Evolutionary conservation across 2,329 filamentous ascomycete genomes (phyloP), one percentile per base, ranked within the genome.

Genomic region (Fusarium sp.): DNA sequence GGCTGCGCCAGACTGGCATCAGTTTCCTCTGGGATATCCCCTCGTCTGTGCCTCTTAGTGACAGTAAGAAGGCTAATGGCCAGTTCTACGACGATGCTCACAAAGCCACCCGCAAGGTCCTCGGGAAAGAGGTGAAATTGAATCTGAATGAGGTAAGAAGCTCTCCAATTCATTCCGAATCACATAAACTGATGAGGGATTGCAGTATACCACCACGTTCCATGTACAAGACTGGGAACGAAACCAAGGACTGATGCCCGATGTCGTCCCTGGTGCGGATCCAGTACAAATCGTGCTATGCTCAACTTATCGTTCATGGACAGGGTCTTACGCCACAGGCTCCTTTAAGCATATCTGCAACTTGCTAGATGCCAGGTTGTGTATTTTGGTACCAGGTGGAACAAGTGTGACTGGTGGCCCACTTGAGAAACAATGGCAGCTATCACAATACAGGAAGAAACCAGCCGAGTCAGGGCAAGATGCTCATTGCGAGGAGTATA

Each of bases 81-180:
- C n/a, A 45, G 31, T 57, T 45, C 6, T 57, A 57, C n/a, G 39
- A 57, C 5, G 39, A 57, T 57, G 30, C 54, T 33, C 39, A 57
- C 12, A 45, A 57, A 45, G 54, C n/a, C 22, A 33, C 54, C 10
- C 39, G 39, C 7, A 57, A 57, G 9, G 26, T 57, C 20, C n/a
- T 33, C 2, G 39, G 39, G 4, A 57, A 57, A 45, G 54, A 57
- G 5, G 39, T 57, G 2, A 57, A 45, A 13, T 16, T 57, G 6
- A 57, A 33, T 47, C 10, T 57, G 2, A 57, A 57, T 16, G 30
- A 57, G 39, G 39, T 57, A 12, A 35, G 39, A 28, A 24, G 14
- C 2, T 41, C 26, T 41, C 8, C 3, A 14, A 14, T 1, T 16
- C 4, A 8, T 30, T 8, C 3, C 4, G 6, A 15, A 2, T 41